phyloP scores from a whole-genome alignment of 805 yeast species.

The Saccharomycopsis oosterbeekiorum region DNA sequence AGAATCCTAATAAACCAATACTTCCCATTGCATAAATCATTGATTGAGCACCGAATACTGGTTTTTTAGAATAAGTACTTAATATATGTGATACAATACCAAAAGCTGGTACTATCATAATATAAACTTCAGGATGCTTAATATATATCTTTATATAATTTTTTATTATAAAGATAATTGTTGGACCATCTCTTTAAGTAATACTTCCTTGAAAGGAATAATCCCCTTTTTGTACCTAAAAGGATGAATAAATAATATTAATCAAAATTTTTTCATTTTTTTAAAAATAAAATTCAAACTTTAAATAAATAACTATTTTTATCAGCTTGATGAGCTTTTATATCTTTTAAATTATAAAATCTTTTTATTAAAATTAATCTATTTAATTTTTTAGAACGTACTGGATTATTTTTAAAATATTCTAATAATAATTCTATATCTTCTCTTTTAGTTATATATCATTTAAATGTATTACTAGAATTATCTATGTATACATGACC shows the following conservation, averaged over 20 bases:
- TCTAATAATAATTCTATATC: constrained; percentile 2
- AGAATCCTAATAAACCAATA: constrained; percentile 20
- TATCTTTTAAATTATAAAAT: not conserved
- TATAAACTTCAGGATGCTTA: not conserved
- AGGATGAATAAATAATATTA: too few species aligned
- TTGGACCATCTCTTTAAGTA: not conserved
- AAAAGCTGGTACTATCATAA: not conserved
- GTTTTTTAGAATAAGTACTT: constrained; percentile 12
- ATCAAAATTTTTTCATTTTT: not conserved
- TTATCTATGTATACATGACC: not conserved
- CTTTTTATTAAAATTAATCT: not conserved
- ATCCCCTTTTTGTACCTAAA: too few species aligned
- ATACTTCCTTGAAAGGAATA: not conserved
- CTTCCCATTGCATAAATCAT: constrained; percentile 22
- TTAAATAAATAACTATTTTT: not conserved
- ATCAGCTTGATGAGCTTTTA: not conserved
- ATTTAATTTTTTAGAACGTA: not conserved
- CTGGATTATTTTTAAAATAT: constrained; percentile 2
- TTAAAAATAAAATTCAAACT: not conserved
- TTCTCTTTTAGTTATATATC: not conserved
- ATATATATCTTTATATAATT: too few species aligned
- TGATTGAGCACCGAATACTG: constrained; percentile 19
- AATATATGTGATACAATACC: constrained; percentile 15
- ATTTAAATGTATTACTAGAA: constrained; percentile 4
- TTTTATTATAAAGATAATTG: too few species aligned